phyloP scores from a whole-genome alignment of 345 rosid genomes.

The Rhodomyrtus tomentosa region DNA sequence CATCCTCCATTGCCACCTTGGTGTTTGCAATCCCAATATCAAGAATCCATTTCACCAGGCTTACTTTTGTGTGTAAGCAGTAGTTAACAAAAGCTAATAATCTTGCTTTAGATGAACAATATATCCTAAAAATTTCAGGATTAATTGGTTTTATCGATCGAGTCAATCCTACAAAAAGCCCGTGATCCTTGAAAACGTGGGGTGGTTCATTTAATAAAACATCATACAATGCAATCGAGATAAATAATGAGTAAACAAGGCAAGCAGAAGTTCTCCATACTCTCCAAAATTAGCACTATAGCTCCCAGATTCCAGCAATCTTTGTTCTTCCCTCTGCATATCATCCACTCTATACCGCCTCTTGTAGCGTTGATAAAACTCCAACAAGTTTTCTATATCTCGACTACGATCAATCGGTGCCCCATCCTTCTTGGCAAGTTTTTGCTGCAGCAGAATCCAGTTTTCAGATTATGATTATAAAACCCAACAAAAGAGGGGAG shows the following conservation, averaged over 20 bases:
- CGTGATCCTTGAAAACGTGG: neutral
- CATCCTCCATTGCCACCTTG: neutral
- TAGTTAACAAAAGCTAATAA: neutral
- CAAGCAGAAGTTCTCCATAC: slow-evolving; percentile 33
- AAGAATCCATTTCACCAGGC: neutral
- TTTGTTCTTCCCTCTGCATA: slow-evolving; percentile 73
- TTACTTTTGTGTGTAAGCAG: neutral
- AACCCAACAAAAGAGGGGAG: neutral
- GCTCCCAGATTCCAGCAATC: slow-evolving; percentile 71
- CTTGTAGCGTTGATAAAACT: slow-evolving; percentile 69
- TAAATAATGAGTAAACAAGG: neutral
- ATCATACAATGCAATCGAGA: neutral
- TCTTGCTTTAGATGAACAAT: neutral
- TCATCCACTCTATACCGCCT: slow-evolving; percentile 73
- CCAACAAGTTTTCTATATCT: slow-evolving; percentile 79
- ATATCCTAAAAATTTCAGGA: neutral
- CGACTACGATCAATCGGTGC: slow-evolving; percentile 62
- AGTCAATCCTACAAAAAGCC: neutral
- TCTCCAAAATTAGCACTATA: slow-evolving; percentile 66
- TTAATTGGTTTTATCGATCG: neutral
- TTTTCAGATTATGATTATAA: neutral
- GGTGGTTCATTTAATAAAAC: neutral
- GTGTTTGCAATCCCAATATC: neutral
- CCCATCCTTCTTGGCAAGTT: slow-evolving; percentile 82
- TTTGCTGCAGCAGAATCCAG: slow-evolving; percentile 60